phyloP scores from a whole-genome alignment of 495 filamentous ascomycete species.

The Hyaloscypha bicolor region DNA sequence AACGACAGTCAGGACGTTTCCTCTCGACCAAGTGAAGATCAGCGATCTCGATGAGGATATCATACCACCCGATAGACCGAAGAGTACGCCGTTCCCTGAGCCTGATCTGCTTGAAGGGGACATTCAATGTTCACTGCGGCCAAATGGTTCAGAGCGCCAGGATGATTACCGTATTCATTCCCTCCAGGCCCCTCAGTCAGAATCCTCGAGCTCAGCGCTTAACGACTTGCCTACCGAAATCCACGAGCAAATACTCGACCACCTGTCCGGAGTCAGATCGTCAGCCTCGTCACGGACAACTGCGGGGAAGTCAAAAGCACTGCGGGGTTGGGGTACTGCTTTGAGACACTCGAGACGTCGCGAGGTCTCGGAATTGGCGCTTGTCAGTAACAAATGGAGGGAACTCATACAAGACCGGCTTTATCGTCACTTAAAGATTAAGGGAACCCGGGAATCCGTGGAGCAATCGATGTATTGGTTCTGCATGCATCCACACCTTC shows the following conservation, averaged over 20 bases:
- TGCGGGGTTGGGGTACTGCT: slow-evolving; percentile 63
- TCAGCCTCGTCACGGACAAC: slow-evolving; percentile 52
- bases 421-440: slow-evolving; percentile 74
- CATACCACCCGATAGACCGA: slow-evolving; percentile 53
- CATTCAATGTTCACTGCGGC: slow-evolving; percentile 25
- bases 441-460: slow-evolving; percentile 63
- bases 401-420: slow-evolving; percentile 67
- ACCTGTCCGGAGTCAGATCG: slow-evolving; percentile 66
- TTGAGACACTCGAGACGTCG: slow-evolving; percentile 68
- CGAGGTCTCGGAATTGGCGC: slow-evolving; percentile 63
- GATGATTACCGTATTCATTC: slow-evolving; percentile 1
- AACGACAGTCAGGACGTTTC: slow-evolving; percentile 46
- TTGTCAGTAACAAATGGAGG: slow-evolving; percentile 64
- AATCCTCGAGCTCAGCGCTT: slow-evolving; percentile 42
- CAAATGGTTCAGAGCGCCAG: slow-evolving; percentile 11
- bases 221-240: slow-evolving; percentile 68
- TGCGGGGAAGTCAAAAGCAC: slow-evolving; percentile 45
- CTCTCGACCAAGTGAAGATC: slow-evolving; percentile 40
- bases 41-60: slow-evolving; percentile 33
- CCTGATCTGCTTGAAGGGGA: slow-evolving; percentile 41
- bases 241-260: slow-evolving; percentile 69
- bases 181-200: background rate
- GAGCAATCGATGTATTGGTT: slow-evolving; percentile 61
- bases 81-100: slow-evolving; percentile 59
- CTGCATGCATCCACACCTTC: slow-evolving; percentile 55